These are phyloP conservation scores for Phytophthora palmivora DNA, from an alignment of 352 stramenopile species.

Conservation along the genomic window DNA sequence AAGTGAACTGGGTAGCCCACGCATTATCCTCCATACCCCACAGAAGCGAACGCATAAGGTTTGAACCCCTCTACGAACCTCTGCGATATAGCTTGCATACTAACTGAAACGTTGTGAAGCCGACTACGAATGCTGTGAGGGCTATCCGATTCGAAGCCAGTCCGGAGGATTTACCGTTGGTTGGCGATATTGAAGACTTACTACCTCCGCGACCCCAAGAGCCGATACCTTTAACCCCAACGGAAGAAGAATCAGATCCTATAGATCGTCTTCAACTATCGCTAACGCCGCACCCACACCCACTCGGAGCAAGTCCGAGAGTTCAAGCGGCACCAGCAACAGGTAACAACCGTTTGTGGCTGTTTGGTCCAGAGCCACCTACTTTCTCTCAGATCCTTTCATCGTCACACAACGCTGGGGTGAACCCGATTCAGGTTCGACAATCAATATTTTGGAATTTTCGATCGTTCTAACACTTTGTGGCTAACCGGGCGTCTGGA, in stretches of 20 bases:
- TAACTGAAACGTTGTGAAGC: conserved; percentile 26
- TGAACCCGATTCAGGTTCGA: conserved; percentile 50
- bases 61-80: conserved; percentile 1
- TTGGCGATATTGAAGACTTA: conserved; percentile 72
- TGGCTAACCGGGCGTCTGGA: neutral
- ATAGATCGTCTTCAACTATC: conserved; percentile 49
- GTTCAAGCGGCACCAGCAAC: conserved; percentile 3
- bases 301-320: conserved; percentile 19
- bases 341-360: conserved; percentile 49
- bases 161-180: conserved; percentile 46
- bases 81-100: neutral
- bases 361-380: conserved; percentile 54
- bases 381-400: conserved; percentile 47
- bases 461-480: neutral
- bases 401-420: conserved; percentile 52
- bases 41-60: conserved; percentile 37
- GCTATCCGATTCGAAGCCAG: conserved; percentile 22
- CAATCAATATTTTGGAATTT: neutral
- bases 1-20: conserved; percentile 59
- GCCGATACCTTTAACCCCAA: conserved; percentile 16
- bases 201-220: conserved; percentile 54
- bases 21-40: conserved; percentile 34
- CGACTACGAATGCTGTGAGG: conserved; percentile 21
- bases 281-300: conserved; percentile 55
- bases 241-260: conserved; percentile 57